Evolutionary conservation across 768 basidiomycete species (phyloP).

Genomic region (Roridomyces roridus): DNA sequence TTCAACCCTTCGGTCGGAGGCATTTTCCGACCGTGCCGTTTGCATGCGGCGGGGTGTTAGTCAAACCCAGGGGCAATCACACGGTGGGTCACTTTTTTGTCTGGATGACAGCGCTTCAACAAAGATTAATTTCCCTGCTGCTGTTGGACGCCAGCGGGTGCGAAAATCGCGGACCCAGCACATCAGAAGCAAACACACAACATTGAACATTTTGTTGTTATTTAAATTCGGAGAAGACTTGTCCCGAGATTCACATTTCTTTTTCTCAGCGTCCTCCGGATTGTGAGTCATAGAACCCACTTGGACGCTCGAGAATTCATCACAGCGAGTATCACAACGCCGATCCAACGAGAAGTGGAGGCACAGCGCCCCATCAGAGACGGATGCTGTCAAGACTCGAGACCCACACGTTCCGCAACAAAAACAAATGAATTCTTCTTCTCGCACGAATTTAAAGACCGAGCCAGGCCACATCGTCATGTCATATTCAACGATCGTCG

Average conservation of each 20-base stretch:
- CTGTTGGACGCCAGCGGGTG: background rate
- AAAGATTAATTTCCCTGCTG: background rate
- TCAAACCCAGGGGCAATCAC: conserved; percentile 13
- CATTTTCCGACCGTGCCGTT: conserved; percentile 15
- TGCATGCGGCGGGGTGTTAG: background rate
- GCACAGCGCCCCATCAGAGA: no score
- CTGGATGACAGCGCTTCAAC: background rate
- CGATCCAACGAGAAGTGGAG: no score
- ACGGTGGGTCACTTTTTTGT: background rate
- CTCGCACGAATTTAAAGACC: no score
- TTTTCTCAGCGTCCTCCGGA: background rate
- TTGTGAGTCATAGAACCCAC: no score
- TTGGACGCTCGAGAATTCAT: no score
- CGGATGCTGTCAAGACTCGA: no score
- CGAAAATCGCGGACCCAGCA: conserved; percentile 11
- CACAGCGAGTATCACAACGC: no score
- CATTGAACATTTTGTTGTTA: background rate
- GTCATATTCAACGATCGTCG: no score
- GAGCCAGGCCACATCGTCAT: no score
- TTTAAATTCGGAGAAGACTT: background rate
- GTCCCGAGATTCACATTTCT: background rate
- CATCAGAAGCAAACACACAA: background rate
- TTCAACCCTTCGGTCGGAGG: conserved; percentile 2
- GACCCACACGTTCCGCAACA: no score
- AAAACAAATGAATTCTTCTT: no score